phyloP scores from a whole-genome alignment of 2,329 filamentous ascomycete genomes.

The Sordariomycetes sp. region DNA sequence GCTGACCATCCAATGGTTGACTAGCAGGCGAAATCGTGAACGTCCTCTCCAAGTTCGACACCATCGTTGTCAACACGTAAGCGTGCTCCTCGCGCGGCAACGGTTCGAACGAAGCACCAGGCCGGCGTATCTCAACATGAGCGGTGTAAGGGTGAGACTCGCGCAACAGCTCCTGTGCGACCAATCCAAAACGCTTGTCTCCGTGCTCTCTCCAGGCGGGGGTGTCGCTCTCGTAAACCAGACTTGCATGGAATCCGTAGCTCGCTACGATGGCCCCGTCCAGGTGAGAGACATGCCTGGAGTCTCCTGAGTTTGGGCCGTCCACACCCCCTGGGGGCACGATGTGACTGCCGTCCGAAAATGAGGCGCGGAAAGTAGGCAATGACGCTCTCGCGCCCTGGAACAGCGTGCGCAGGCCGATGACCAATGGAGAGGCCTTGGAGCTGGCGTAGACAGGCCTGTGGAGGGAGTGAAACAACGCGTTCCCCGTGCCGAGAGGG shows the following conservation, averaged over 20 bases:
- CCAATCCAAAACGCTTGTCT: conserved; percentile 72
- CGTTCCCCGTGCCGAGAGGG: conserved; percentile 58
- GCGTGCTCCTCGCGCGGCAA: conserved; percentile 45
- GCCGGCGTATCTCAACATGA: conserved; percentile 23
- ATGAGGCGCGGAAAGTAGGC: conserved; percentile 53
- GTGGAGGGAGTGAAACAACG: conserved; percentile 53
- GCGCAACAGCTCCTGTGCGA: conserved; percentile 64
- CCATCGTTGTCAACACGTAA: conserved; percentile 69
- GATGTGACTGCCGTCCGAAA: conserved; percentile 47
- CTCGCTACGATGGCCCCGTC: conserved; percentile 79
- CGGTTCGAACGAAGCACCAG: conserved; percentile 3
- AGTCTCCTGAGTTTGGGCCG: conserved; percentile 6
- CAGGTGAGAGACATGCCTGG: conserved; percentile 29
- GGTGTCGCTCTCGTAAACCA: conserved; percentile 89
- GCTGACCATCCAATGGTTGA: conserved; percentile 57
- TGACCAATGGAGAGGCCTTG: conserved; percentile 31
- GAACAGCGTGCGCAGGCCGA: conserved; percentile 50
- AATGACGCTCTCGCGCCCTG: conserved; percentile 43
- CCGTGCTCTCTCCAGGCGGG: conserved; percentile 70
- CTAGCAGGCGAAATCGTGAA: conserved; percentile 75
- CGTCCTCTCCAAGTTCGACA: conserved; percentile 71
- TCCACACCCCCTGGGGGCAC: conserved; percentile 25
- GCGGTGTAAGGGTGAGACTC: conserved; percentile 41
- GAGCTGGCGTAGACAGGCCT: conserved; percentile 40
- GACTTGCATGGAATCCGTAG: conserved; percentile 80